phyloP scores from a whole-genome alignment of 2,329 filamentous ascomycete species.

The Dendryphion nanum region DNA sequence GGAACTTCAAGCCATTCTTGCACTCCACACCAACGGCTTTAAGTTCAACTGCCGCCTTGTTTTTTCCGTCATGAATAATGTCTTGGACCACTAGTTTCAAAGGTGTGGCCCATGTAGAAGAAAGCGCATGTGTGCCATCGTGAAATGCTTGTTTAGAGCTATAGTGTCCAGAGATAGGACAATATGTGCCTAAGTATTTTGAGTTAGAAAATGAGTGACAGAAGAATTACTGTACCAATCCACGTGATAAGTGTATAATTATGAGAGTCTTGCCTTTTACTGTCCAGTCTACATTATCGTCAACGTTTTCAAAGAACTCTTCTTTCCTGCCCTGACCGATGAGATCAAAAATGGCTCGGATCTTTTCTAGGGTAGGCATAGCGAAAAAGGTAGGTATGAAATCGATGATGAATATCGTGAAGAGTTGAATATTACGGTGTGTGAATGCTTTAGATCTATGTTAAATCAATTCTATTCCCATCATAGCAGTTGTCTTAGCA shows the following conservation, averaged over 20 bases:
- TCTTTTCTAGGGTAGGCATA: neutral
- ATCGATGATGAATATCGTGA: no score
- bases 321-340: neutral
- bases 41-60: slow-evolving; percentile 2
- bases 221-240: no score
- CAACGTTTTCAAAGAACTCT: slow-evolving; percentile 1
- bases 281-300: slow-evolving; percentile 3
- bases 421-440: no score
- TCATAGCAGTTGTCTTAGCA: neutral
- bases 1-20: slow-evolving; percentile 1
- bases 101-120: slow-evolving; percentile 3
- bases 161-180: slow-evolving; percentile 2
- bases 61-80: slow-evolving; percentile 1
- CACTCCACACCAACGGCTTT: slow-evolving; percentile 3
- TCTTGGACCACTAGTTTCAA: slow-evolving; percentile 2
- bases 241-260: no score
- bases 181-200: no score
- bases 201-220: no score
- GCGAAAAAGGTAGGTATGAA: neutral
- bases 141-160: slow-evolving; percentile 3
- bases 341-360: neutral
- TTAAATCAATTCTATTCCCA: no score
- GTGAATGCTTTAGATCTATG: no score
- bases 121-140: slow-evolving; percentile 1
- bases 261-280: slow-evolving; percentile 3